Evolutionary conservation across 2,329 filamentous ascomycete species (phyloP), one percentile per base, ranked within the genome.

Genomic region (Tricladium varicosporioides): DNA sequence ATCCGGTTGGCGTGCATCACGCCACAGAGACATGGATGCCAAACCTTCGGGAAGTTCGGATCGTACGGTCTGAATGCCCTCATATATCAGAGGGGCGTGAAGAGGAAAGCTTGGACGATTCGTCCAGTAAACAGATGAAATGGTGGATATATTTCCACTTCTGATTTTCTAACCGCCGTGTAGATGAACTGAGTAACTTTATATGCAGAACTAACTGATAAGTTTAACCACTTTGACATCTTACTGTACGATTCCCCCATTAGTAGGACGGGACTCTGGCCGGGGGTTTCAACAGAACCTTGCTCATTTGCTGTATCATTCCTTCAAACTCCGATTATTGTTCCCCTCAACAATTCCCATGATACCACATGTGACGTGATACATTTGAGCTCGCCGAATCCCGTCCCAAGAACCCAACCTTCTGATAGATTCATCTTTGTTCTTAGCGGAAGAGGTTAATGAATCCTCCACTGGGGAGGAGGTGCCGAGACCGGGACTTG

Each of bases 11-110:
- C 19, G n/a, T 27, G 36, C 49, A 27, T 32, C 49, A 51, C 49
- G 49, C 49, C 49, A 44, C 48, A 19, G 4, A n/a, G 18, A n/a
- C 19, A 19, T 47, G 19, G 22, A 27, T 47, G 2, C 15, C 9
- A n/a, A 49, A 32, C 14, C 11, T 33, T 32, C 49, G 49, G 49
- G 2, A 45, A 15, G 14, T 45, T 51, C 49, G 49, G 49, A 43
- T 15, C 19, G 11, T 16, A 19, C 14, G 7, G 16, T 51, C 49
- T 51, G 49, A 51, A 51, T 51, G 49, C 49, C 49, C 49, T 51
- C 49, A 51, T 43, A 22, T 46, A 10, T 40, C 36, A 27, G 22
- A 27, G 22, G 22, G 22, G 22, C 22, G 22, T 4, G 14, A 19
- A n/a, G 46, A 32, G 27, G 16, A 22, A 31, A 49, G 18, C 18